phyloP scores from a whole-genome alignment of 345 rosid species.

The Corchorus olitorius region DNA sequence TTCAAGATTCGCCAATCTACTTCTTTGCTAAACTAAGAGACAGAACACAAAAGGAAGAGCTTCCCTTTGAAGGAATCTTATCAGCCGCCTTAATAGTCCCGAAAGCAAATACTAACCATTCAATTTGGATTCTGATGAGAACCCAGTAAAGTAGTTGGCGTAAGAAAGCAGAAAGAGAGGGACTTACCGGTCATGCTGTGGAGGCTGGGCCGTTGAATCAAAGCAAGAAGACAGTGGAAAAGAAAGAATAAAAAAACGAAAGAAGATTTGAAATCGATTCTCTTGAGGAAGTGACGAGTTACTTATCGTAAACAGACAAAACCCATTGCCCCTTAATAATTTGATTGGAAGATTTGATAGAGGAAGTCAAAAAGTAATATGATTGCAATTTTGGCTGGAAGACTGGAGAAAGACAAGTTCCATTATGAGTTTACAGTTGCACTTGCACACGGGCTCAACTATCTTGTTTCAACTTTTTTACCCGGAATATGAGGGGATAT shows the following conservation, averaged over 20 bases:
- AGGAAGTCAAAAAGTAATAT: not conserved
- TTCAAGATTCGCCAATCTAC: not conserved
- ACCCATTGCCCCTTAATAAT: no score
- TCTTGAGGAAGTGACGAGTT: not conserved
- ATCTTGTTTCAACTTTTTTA: not conserved
- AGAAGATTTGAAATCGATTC: not conserved
- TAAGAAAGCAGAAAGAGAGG: not conserved
- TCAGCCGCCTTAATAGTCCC: not conserved
- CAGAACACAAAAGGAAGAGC: not conserved
- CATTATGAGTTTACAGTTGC: not conserved
- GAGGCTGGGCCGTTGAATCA: not conserved
- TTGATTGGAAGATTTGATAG: not conserved
- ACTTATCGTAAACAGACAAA: not conserved
- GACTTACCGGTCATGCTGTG: conserved; percentile 22
- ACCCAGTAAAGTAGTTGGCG: not conserved
- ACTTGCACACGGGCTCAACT: not conserved
- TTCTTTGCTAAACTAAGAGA: not conserved
- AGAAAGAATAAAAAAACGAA: not conserved
- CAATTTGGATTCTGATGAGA: not conserved
- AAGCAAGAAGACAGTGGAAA: conserved; percentile 2
- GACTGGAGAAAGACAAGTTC: not conserved
- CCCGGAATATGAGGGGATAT: not conserved
- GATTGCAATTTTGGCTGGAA: not conserved
- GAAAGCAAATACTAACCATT: conserved; percentile 4
- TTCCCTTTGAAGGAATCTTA: not conserved